Conservation (phyloP, 2,329 filamentous ascomycete genomes). For the Pleoardoris graminearum region DNA sequence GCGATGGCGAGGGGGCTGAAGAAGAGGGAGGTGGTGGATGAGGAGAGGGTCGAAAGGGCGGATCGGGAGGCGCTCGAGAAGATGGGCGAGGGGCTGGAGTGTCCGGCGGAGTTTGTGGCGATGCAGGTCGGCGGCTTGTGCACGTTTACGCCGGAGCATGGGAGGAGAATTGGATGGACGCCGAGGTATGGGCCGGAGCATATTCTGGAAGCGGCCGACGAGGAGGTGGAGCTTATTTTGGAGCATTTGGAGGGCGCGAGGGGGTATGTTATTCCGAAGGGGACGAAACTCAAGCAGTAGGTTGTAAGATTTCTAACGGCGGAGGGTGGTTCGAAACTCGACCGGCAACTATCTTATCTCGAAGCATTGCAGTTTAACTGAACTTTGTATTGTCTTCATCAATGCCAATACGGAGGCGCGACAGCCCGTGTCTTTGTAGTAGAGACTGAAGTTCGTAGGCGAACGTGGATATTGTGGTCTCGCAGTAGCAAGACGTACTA, state of each 20-base stretch:
- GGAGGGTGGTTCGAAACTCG: too few relatives aligned
- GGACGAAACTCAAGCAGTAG: slow-evolving; percentile 1
- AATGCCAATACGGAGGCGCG: too few relatives aligned
- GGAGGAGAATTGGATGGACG: slow-evolving; percentile 52
- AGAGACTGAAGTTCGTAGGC: too few relatives aligned
- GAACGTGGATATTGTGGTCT: too few relatives aligned
- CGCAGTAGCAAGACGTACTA: too few relatives aligned
- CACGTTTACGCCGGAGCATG: slow-evolving; percentile 49
- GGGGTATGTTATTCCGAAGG: slow-evolving; percentile 2
- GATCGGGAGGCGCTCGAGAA: slow-evolving; percentile 42
- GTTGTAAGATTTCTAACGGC: too few relatives aligned
- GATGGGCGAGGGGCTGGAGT: slow-evolving; percentile 50
- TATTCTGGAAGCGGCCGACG: slow-evolving; percentile 52
- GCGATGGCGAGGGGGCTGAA: slow-evolving; percentile 50
- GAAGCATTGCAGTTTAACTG: too few relatives aligned
- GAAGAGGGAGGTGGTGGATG: slow-evolving; percentile 47
- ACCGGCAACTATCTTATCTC: too few relatives aligned
- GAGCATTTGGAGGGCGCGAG: slow-evolving; percentile 7
- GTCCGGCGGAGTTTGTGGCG: slow-evolving; percentile 43
- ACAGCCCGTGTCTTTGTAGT: too few relatives aligned
- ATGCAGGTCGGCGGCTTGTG: slow-evolving; percentile 53
- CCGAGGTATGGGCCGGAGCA: slow-evolving; percentile 50
- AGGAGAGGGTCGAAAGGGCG: slow-evolving; percentile 43
- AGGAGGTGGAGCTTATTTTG: slow-evolving; percentile 53
- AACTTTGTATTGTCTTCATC: too few relatives aligned